Evolutionary conservation across 805 yeast genomes (phyloP).

Genomic region (Ogataea pilisensis): DNA sequence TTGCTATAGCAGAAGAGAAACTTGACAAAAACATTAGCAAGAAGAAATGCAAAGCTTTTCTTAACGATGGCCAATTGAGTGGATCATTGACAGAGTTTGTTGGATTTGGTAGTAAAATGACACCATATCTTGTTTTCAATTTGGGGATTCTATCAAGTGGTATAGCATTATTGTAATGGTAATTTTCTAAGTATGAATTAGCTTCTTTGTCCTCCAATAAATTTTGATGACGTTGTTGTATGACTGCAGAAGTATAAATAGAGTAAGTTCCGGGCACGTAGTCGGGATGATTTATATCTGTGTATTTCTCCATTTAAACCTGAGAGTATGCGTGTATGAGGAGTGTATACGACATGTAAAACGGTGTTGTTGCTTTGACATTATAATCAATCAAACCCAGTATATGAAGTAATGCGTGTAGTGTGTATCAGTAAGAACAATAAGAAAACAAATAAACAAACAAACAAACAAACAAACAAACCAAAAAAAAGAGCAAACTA

Average conservation of each 20-base stretch:
- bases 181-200: constrained; percentile 8
- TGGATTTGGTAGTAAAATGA: constrained; percentile 45
- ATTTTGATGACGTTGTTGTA: constrained; percentile 18
- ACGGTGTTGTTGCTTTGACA: too few species aligned
- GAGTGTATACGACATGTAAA: too few species aligned
- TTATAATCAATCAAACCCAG: too few species aligned
- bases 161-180: constrained; percentile 10
- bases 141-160: constrained; percentile 21
- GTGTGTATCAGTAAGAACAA: too few species aligned
- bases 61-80: constrained; percentile 41
- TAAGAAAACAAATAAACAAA: too few species aligned
- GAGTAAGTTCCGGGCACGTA: constrained; percentile 56
- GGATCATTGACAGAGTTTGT: constrained; percentile 49
- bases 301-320: constrained; percentile 31
- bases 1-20: constrained; percentile 47
- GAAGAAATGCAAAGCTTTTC: constrained; percentile 38
- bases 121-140: constrained; percentile 29
- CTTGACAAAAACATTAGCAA: constrained; percentile 40
- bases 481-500: background rate
- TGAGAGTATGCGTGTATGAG: too few species aligned
- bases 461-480: too few species aligned
- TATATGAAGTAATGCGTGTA: too few species aligned
- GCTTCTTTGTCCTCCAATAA: constrained; percentile 4
- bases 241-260: constrained; percentile 40
- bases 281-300: constrained; percentile 33